Evolutionary conservation across 2,329 filamentous ascomycete genomes (phyloP).

Genomic region (Colletotrichum acutatum): DNA sequence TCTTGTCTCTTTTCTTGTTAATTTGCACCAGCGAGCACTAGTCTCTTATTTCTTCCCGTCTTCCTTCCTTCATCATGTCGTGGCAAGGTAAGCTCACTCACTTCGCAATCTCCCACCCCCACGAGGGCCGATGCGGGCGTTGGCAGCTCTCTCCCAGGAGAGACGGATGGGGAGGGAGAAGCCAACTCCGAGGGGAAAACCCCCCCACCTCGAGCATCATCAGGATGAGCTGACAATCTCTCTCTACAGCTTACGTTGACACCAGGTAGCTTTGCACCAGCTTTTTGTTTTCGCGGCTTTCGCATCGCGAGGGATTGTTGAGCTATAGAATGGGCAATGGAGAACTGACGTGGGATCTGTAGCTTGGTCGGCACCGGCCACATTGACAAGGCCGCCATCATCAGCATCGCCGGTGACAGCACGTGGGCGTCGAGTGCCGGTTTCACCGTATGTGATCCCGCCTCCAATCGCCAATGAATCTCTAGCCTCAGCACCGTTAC

Average conservation of each 20-base stretch:
- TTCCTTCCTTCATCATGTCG: slow-evolving; percentile 66
- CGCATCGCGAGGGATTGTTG: background rate
- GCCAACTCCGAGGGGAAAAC: slow-evolving; percentile 10
- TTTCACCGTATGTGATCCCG: slow-evolving; percentile 73
- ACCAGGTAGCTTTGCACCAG: slow-evolving; percentile 53
- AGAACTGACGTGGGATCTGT: slow-evolving; percentile 35
- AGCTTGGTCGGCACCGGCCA: slow-evolving; percentile 85
- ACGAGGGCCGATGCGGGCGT: background rate
- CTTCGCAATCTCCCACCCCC: slow-evolving; percentile 23
- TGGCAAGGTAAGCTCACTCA: slow-evolving; percentile 72
- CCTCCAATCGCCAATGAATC: background rate
- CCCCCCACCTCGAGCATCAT: slow-evolving; percentile 29
- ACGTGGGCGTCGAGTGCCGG: slow-evolving; percentile 78
- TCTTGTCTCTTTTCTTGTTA: slow-evolving; percentile 29
- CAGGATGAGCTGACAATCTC: slow-evolving; percentile 43
- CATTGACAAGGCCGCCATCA: slow-evolving; percentile 86
- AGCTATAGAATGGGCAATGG: background rate
- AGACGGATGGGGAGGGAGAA: background rate
- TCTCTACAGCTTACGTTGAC: slow-evolving; percentile 60
- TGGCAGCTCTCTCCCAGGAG: slow-evolving; percentile 5
- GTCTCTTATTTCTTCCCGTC: slow-evolving; percentile 21
- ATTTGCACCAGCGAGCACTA: slow-evolving; percentile 34
- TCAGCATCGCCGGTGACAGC: slow-evolving; percentile 83
- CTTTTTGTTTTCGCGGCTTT: background rate
- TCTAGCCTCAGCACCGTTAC: background rate